Evolutionary conservation across 2,329 filamentous ascomycete species (phyloP), one percentile per base, ranked within the genome.

Genomic region (Didymella segeticola): DNA sequence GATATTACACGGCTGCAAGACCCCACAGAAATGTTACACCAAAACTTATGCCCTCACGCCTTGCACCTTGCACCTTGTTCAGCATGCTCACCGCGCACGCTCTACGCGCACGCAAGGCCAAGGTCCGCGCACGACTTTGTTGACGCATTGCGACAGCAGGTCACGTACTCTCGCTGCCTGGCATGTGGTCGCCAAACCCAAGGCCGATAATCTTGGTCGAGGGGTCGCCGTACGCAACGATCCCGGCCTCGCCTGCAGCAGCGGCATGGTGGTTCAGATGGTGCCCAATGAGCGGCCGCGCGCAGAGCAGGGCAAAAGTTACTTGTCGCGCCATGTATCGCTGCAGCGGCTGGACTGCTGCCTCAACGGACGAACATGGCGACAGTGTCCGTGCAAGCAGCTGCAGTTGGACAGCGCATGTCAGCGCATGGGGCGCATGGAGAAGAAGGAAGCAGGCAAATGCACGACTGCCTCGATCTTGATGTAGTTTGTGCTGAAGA

Each of bases 111-210:
- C 43, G 62, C 58, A 61, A 46, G 54, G 57, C 62, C 64, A 62
- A 62, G 61, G 61, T 63, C 52, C 30, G 45, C 41, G 45, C 45
- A 54, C 41, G 42, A 47, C n/a, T 29, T 23, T 22, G 25, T 41
- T 3, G 14, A 25, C 47, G 53, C 47, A 47, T 60, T 64, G 60
- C 63, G 59, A 65, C 55, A 53, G 53, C 55, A 55, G 39, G 59
- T 60, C 56, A 57, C 56, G 57, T 51, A 52, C 25, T 36, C 52
- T 60, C 48, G 56, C 57, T 68, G 63, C 63, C 63, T 68, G 50
- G 54, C 30, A 50, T 42, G 43, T 47, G 53, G 26, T 56, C 54
- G 54, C 58, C 55, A 53, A 50, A 50, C 25, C 14, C 45, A 26
- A 60, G 59, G 62, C 58, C 45, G 46, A 53, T 41, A 47, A 58